Evolutionary conservation across 441 rosid genomes (phyloP), one percentile per base, ranked within the genome.

Genomic region (Lagerstroemia fauriei): DNA sequence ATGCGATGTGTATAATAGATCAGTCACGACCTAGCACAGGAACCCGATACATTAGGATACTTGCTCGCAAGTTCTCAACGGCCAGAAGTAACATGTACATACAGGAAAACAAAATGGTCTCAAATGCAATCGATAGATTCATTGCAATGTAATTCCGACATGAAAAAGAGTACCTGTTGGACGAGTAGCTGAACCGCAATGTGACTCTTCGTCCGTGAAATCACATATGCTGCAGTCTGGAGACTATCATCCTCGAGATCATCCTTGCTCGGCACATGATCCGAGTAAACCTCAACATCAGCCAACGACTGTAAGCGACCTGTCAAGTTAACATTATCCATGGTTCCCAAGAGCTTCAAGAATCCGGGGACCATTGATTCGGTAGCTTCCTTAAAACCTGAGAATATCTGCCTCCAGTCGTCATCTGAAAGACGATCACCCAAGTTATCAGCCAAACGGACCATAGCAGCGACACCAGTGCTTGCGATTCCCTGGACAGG

Each of bases 401-500:
- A 59, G 83, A 92, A 91, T 65, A 95, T 87, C 77, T 85, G 87
- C 88, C 87, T 88, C 99, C 98, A 94, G 87, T 96, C 99, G 47
- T 90, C 93, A 84, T 93, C 92, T 48, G 93, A 90, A 87, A 95
- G 87, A 79, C 83, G 88, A 82, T 83, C 89, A 51, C 95, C 95
- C 88, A 95, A 86, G 84, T 92, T 91, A 81, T 90, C 92, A 12
- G 93, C 88, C 85, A 95, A 88, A 71, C 89, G 94, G 84, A 91
- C 84, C 82, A 95, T 81, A 6, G 94, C 92, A 59, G 93, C 89
- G 77, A 95, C 91, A 73, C 97, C 97, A 61, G 92, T 90, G 88
- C 92, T 93, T 50, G 98, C 92, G 88, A 93, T 91, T 82, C 98
- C 97, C 81, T 95, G 95, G 73, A 92, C 85, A 73, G 98, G 91